Percentiles rank a stretch among this genome's conserved stretches.
Conservation (phyloP, 108 stramenopile species). For the Epithemia pelagica region DNA sequence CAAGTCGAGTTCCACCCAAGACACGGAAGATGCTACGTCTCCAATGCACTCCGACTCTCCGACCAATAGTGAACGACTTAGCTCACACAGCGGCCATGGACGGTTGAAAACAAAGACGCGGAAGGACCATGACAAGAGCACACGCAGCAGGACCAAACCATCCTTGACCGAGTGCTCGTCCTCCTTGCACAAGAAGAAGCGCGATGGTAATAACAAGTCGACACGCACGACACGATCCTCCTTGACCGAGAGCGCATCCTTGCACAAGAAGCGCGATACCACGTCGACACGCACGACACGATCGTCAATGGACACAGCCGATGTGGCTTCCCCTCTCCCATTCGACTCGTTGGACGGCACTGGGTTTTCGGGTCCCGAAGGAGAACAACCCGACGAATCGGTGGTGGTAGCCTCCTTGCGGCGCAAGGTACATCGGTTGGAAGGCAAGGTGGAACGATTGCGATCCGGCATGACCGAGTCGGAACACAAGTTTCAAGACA, state of each 20-base stretch:
- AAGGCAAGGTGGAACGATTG: background rate
- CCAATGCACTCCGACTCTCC: too few species aligned
- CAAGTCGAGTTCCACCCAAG: background rate
- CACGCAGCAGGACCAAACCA: too few species aligned
- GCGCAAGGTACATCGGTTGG: background rate
- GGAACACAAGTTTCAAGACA: background rate
- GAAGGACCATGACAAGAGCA: too few species aligned
- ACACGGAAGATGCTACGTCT: background rate
- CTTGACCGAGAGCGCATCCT: background rate
- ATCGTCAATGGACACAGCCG: too few species aligned
- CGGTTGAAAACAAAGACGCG: too few species aligned
- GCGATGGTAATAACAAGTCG: background rate
- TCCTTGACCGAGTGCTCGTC: too few species aligned
- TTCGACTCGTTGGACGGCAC: too few species aligned
- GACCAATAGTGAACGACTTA: too few species aligned
- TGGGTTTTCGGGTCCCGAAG: background rate
- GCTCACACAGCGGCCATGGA: too few species aligned
- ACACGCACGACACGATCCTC: background rate
- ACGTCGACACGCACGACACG: background rate
- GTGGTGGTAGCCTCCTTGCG: background rate
- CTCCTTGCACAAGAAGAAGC: too few species aligned
- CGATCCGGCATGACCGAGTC: background rate
- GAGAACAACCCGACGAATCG: background rate
- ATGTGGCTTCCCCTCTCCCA: too few species aligned
- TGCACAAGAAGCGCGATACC: background rate